Evolutionary conservation across 2,329 filamentous ascomycete species (phyloP), one percentile per base, ranked within the genome.

Genomic region (Grosmannia serpens): DNA sequence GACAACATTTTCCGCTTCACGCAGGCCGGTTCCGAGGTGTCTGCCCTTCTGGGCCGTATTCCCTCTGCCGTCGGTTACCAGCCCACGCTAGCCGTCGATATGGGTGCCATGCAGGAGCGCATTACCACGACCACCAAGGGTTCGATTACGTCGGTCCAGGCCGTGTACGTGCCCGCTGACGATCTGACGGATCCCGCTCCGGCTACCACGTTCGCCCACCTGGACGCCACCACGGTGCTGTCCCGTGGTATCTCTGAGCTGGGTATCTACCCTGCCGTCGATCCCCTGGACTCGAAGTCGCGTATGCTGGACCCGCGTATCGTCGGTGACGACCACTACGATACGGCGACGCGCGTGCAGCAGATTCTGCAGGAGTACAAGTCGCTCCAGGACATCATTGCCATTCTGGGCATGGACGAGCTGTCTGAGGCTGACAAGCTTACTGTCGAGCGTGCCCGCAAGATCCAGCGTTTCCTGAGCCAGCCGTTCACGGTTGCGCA

Each of bases 1-100:
- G 94, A 99, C 88, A 99, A 99, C 85, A 97, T 99, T 80, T 97
- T 96, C 90, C 88, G 94, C 73, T 97, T 97, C 85, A 96, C 92
- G 67, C 92, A 97, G 82, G 94, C 94, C 76, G 94, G 94, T 91
- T 97, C 94, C 71, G 94, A 99, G 82, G 94, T 99, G 85, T 97
- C 92, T 82, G 94, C 94, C 73, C 86, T 99, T 75, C 84, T 99
- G 67, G 94, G 94, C 83, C 92, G 94, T 91, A 99, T 99, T 72
- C 94, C 94, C 78, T 99, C 94, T 83, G 94, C 94, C 75, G 94
- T 99, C 88, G 94, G 94, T 87, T 99, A 99, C 86, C 94, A 96
- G 79, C 91, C 91, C 74, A 96, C 91, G 69, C 89, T 96, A 71
- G 91, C 91, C 80, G 89, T 96, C 77, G 91, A 96, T 81, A 96